Evolutionary conservation across 2,329 filamentous ascomycete genomes (phyloP), one percentile per base, ranked within the genome.

Genomic region (Domatiomyces catenatus): DNA sequence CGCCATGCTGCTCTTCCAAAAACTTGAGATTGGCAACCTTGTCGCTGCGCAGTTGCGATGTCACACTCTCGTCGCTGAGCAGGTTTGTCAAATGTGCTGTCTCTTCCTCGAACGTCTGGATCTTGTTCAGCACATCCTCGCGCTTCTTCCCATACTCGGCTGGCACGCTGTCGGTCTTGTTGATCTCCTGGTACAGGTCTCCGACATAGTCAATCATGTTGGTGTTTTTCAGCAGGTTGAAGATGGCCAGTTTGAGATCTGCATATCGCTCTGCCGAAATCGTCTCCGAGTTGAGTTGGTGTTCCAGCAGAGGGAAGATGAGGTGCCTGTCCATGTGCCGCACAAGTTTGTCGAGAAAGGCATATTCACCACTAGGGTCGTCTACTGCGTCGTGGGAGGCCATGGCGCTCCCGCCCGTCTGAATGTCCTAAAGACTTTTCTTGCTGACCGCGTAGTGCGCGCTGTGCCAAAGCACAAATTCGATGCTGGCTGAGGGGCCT

Each of bases 181-280:
- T 81, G 59, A 98, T 80, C 64, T 95, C 85, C 67, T 85, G 84
- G 75, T 94, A 87, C 59, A 98, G 74, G 63, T 83, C 85, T 64
- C 89, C 89, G 50, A 96, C 86, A 67, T 94, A 98, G 71, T 98
- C 92, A 63, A 84, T 92, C 92, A 98, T 98, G 76, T 96, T 95
- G 64, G 92, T 96, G 68, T 88, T 83, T 74, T 94, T 90, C 60
- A 98, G 80, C 52, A 98, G 81, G 71, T 90, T 83, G 69, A 90
- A 94, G 71, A 94, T 94, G 62, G 88, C 81, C 66, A 84, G 80
- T 56, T 83, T 83, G 62, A 94, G 82, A 67, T 89, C 82, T 62
- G 75, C 75, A 50, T 61, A 57, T 15, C 60, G 77, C 70, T 69
- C 76, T 62, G 76, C 77, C 60, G 80, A 78, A 63, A 88, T 84